phyloP scores from a whole-genome alignment of 2,329 filamentous ascomycete genomes.

The Phaeosphaeria sp. region DNA sequence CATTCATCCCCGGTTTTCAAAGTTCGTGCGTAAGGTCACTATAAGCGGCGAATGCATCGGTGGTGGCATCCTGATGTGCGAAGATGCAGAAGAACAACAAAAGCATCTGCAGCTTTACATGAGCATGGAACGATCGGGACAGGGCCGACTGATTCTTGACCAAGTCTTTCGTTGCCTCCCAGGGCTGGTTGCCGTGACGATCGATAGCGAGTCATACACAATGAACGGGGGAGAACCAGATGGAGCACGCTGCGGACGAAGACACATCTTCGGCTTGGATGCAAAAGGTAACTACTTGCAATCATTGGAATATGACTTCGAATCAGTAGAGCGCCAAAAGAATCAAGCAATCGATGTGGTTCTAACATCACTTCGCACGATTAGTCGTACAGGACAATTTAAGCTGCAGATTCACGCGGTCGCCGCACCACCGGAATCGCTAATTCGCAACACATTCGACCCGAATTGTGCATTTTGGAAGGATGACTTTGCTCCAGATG shows the following conservation, averaged over 20 bases:
- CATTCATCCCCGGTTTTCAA: background rate
- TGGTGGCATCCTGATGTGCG: background rate
- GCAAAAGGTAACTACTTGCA: too few species aligned
- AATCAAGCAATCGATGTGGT: background rate
- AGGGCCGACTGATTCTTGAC: background rate
- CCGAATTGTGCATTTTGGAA: background rate
- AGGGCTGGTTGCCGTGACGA: background rate
- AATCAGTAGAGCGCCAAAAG: background rate
- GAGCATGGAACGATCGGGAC: constrained; percentile 4
- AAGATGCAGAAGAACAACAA: background rate
- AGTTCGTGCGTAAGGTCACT: constrained; percentile 3
- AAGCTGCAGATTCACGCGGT: background rate
- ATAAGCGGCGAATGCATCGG: constrained; percentile 5
- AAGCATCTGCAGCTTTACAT: background rate
- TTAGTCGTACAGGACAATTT: background rate
- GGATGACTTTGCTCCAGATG: background rate
- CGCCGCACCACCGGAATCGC: background rate
- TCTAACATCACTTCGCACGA: background rate
- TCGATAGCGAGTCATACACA: constrained; percentile 1
- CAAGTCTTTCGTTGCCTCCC: background rate
- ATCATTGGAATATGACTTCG: background rate
- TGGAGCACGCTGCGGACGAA: background rate
- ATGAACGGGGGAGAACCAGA: background rate
- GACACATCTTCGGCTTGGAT: background rate
- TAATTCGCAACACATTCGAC: background rate